Conservation (phyloP, 257 asterid genomes). For the Solanum tarapatanum region DNA sequence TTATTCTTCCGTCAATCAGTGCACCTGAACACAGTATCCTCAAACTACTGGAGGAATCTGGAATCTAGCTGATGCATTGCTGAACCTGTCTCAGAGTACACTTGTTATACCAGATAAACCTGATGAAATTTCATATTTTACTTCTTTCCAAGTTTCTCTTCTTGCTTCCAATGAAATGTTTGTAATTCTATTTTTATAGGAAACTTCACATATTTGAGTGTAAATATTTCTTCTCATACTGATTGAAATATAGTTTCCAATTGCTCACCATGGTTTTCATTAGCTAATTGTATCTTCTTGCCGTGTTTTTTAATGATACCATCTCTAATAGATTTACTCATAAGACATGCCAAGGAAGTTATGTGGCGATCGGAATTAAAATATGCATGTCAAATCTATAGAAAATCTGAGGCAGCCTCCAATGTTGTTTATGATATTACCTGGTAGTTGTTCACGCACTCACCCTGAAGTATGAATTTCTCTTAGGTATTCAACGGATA, state of each 20-base stretch:
- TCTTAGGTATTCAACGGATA: neutral
- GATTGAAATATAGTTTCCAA: neutral
- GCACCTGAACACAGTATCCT: conserved; percentile 38
- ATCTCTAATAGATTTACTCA: neutral
- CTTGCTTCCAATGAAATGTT: neutral
- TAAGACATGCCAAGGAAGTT: neutral
- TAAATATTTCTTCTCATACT: neutral
- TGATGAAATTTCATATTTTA: neutral
- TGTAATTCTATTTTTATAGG: neutral
- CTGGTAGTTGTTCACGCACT: neutral
- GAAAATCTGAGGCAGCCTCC: neutral
- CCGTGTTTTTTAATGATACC: neutral
- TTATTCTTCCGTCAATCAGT: conserved; percentile 34
- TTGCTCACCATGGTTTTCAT: neutral
- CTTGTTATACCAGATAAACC: neutral
- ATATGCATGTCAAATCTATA: neutral
- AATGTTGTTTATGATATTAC: neutral
- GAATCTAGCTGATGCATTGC: conserved; percentile 12
- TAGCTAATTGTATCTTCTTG: neutral
- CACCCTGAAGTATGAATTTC: neutral
- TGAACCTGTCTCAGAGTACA: neutral
- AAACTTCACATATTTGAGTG: neutral
- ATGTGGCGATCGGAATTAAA: neutral
- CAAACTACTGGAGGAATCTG: conserved; percentile 34
- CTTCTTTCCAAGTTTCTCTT: neutral